Percentiles rank a stretch among this genome's conserved stretches.
Evolutionary conservation across 352 stramenopile genomes (phyloP).

Genomic region (Phytopythium oedochilum): DNA sequence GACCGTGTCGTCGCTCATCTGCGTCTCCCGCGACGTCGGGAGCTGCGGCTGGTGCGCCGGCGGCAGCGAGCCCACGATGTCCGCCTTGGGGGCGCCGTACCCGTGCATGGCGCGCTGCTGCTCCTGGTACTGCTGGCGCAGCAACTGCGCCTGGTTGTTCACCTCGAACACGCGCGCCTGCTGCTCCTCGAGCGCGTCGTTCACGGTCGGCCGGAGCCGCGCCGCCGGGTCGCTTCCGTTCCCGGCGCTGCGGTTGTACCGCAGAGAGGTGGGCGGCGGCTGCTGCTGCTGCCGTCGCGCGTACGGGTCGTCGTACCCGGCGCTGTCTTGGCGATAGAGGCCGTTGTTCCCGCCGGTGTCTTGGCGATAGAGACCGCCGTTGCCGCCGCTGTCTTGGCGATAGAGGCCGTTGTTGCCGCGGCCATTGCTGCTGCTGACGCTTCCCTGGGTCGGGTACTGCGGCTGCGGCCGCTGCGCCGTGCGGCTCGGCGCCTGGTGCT

Average conservation of each 20-base stretch:
- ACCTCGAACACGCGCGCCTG: slow-evolving; percentile 16
- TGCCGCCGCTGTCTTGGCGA: too few relatives aligned
- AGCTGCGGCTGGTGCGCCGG: slow-evolving; percentile 9
- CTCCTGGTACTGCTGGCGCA: slow-evolving; percentile 5
- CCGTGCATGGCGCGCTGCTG: slow-evolving; percentile 7
- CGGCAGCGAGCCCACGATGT: slow-evolving; percentile 4
- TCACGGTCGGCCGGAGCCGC: slow-evolving; percentile 5
- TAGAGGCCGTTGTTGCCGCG: slow-evolving; percentile 1
- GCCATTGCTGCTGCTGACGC: slow-evolving; percentile 12
- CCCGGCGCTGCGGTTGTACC: slow-evolving; percentile 8
- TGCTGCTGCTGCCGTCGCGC: slow-evolving; percentile 12
- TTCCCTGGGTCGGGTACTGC: slow-evolving; percentile 1
- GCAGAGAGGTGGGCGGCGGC: background rate
- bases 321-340: slow-evolving; percentile 6
- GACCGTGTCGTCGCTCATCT: slow-evolving; percentile 23
- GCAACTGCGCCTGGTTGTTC: slow-evolving; percentile 13
- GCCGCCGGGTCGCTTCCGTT: slow-evolving; percentile 15
- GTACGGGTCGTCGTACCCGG: slow-evolving; percentile 20
- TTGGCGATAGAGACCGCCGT: slow-evolving; percentile 2
- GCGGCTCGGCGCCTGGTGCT: background rate
- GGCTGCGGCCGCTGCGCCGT: slow-evolving; percentile 3
- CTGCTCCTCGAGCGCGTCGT: slow-evolving; percentile 26
- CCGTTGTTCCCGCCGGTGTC: slow-evolving; percentile 14
- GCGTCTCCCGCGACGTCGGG: background rate
- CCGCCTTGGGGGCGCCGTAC: background rate